phyloP scores from a whole-genome alignment of 441 rosid genomes.

The Daphne laureola region DNA sequence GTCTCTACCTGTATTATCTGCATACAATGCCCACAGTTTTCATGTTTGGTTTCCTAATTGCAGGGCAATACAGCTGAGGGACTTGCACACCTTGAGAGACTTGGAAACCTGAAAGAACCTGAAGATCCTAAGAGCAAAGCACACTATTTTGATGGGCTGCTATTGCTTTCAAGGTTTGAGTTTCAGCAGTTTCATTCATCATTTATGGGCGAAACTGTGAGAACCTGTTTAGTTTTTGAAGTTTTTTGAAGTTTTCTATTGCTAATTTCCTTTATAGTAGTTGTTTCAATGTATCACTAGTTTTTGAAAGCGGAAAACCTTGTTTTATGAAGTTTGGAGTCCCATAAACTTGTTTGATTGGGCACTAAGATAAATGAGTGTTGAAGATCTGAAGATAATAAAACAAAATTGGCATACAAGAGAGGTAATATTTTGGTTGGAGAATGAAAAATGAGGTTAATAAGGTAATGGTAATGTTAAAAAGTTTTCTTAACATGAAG shows the following conservation, averaged over 20 bases:
- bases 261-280: too few species aligned
- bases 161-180: constrained; percentile 61
- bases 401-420: too few species aligned
- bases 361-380: too few species aligned
- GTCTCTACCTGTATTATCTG: too few species aligned
- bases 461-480: too few species aligned
- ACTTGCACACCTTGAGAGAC: constrained; percentile 62
- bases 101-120: constrained; percentile 59
- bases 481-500: too few species aligned
- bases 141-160: constrained; percentile 61
- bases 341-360: too few species aligned
- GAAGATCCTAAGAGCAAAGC: constrained; percentile 63
- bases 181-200: background rate
- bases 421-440: too few species aligned
- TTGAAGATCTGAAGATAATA: too few species aligned
- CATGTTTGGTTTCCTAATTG: background rate
- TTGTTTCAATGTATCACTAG: background rate
- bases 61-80: constrained; percentile 73
- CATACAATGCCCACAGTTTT: too few species aligned
- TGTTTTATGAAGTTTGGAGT: background rate
- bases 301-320: background rate
- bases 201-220: background rate
- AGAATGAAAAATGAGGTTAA: too few species aligned
- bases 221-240: background rate
- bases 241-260: background rate